Evolutionary conservation across 1,284 basidiomycete species (phyloP), one percentile per base, ranked within the genome.

Genomic region (Gyrodon tennesseensis): DNA sequence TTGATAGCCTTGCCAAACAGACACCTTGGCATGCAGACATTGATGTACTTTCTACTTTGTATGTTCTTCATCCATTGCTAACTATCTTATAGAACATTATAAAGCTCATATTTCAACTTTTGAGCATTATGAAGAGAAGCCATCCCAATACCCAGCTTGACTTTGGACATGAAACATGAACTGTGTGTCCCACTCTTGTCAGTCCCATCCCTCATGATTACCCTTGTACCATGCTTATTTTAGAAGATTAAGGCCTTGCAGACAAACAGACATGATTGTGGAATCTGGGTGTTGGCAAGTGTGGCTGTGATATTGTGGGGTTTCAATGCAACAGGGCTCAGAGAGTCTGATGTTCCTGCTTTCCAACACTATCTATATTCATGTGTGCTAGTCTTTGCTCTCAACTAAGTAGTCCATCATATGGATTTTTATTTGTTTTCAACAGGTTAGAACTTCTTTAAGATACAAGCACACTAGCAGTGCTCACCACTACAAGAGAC

Each of bases 201-300:
- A 39, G 37, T 27, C 9, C 31, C 53, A 21, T 31, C 29, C 29
- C 49, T 52, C 31, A 34, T 34, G 7, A 48, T 27, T 27, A 49
- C 48, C 27, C 46, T 49, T 49, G 25, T n/a, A 2, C 31, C 21
- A 13, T 52, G 37, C 25, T 40, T 27, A 27, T 40, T 13, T 18
- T 27, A 25, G 53, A 0, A 55, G 53, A 55, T 5, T 4, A 18
- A 55, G 9, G 11, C 23, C 16, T 39, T 55, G 37, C 37, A 55
- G 37, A 55, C n/a, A 2, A 73, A 73, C 44, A 23, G 52, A 1
- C 60, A 67, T 39, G 71, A 73, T 37, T 73, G 70, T 56, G 71
- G 71, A 8, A 63, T 73, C 19, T 74, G 72, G 71, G 64, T 72
- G 1, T 63, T 73, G 21, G 72, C 63, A 0, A 61, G 54, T 21